phyloP scores from a whole-genome alignment of 371 early-diverging fungal genomes.

The Haplosporangium sp. region DNA sequence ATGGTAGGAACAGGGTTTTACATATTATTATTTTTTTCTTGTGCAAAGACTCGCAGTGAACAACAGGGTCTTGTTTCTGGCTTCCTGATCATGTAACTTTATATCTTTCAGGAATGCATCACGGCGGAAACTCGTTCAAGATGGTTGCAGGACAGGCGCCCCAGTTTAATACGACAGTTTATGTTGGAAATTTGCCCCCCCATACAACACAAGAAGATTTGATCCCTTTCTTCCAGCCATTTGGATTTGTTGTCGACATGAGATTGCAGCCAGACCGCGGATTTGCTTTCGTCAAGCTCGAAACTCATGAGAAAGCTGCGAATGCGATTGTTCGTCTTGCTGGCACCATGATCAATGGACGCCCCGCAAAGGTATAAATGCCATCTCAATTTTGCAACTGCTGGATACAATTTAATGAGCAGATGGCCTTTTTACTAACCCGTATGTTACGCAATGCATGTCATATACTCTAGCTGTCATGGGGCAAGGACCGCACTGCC shows the following conservation, averaged over 20 bases:
- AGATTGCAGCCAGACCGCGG: constrained; percentile 90
- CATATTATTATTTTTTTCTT: no score
- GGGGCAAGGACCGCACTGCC: constrained; percentile 86
- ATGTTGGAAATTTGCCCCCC: constrained; percentile 88
- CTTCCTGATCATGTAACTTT: no score
- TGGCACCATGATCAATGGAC: constrained; percentile 77
- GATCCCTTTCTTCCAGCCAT: constrained; percentile 78
- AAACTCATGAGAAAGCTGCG: constrained; percentile 91
- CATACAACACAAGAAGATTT: constrained; percentile 82
- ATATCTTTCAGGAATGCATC: constrained; percentile 52
- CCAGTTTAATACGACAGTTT: constrained; percentile 86
- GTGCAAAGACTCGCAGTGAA: no score
- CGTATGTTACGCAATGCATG: no score
- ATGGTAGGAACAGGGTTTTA: constrained; percentile 36
- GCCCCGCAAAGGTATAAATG: constrained; percentile 71
- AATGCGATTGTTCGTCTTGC: constrained; percentile 84
- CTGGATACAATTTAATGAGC: no score
- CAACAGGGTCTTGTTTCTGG: no score
- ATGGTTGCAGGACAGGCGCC: constrained; percentile 79
- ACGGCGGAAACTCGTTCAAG: constrained; percentile 70
- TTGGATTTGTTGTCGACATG: constrained; percentile 80
- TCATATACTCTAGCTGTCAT: constrained; percentile 72
- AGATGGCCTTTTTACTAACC: no score
- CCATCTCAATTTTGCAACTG: not conserved
- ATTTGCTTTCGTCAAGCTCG: constrained; percentile 91